Percentiles rank a stretch among this genome's conserved stretches.
Conservation (phyloP, 441 rosid species). For the Brassica balearica region DNA sequence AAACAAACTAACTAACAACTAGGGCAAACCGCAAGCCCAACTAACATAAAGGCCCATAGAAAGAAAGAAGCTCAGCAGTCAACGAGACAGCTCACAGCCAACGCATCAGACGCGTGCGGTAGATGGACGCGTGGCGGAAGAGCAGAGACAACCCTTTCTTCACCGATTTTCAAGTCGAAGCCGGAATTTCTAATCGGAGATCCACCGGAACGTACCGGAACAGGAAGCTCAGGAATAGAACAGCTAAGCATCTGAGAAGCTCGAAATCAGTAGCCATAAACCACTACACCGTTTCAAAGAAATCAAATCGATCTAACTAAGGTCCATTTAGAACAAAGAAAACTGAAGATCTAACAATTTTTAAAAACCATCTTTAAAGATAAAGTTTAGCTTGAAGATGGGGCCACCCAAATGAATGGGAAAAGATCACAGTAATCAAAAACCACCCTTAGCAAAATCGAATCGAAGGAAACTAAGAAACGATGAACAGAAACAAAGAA, state of each 20-base stretch:
- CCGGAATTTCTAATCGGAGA: background rate
- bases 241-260: background rate
- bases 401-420: too few relatives aligned
- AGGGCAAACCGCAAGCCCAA: background rate
- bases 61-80: background rate
- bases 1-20: background rate
- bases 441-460: too few relatives aligned
- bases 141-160: background rate
- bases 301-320: too few relatives aligned
- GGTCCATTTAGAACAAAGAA: too few relatives aligned
- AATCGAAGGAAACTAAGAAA: too few relatives aligned
- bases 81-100: background rate
- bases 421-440: too few relatives aligned
- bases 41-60: background rate
- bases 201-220: background rate
- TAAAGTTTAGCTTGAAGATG: too few relatives aligned
- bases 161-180: background rate
- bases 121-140: background rate
- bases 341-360: too few relatives aligned
- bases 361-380: too few relatives aligned
- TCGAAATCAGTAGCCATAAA: too few relatives aligned
- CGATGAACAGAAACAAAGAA: too few relatives aligned
- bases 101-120: background rate
- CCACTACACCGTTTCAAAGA: too few relatives aligned
- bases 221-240: background rate